Percentiles rank a stretch among this genome's conserved stretches.
phyloP scores from a whole-genome alignment of 164 flowering plant genomes.

The Nymphaea colorata region DNA sequence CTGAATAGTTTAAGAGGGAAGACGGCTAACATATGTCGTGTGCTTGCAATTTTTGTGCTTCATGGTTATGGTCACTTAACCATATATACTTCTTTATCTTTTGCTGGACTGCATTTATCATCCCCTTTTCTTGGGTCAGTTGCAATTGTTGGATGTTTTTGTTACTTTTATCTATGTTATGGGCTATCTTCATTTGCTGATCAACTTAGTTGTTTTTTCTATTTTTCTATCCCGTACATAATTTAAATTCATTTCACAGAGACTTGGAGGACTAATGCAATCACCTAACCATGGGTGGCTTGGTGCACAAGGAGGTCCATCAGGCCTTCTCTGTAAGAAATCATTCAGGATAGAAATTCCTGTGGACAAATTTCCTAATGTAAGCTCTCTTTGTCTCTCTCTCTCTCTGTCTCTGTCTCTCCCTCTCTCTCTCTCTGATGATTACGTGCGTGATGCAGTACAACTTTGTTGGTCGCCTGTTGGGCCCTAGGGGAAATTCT shows the following conservation, averaged over 20 bases:
- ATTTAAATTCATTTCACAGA: conserved; percentile 28
- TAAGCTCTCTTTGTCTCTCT: conserved; percentile 21
- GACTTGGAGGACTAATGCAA: conserved; percentile 48
- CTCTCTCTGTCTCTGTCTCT: background rate
- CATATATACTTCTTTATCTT: too few species aligned
- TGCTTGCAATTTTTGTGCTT: too few species aligned
- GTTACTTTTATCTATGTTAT: too few species aligned
- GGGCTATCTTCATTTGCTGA: too few species aligned
- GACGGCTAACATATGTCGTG: too few species aligned
- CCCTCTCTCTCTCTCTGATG: background rate
- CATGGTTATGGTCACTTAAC: too few species aligned
- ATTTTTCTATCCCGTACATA: background rate
- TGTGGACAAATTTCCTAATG: conserved; percentile 78
- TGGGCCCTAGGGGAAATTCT: conserved; percentile 98
- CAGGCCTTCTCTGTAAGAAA: conserved; percentile 76
- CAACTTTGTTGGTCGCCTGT: conserved; percentile 98
- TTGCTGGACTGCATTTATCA: too few species aligned
- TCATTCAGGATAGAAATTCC: conserved; percentile 92
- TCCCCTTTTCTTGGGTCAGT: too few species aligned
- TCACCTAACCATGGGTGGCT: conserved; percentile 74
- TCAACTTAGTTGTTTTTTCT: background rate
- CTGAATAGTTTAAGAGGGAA: too few species aligned
- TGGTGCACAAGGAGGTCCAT: conserved; percentile 73
- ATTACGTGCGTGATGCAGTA: conserved; percentile 35
- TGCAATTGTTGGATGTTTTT: too few species aligned